A percentile compares a stretch with the other conserved stretches of the same genome.
phyloP scores from a whole-genome alignment of 768 basidiomycete genomes.

The Hirschioporus abietinus region DNA sequence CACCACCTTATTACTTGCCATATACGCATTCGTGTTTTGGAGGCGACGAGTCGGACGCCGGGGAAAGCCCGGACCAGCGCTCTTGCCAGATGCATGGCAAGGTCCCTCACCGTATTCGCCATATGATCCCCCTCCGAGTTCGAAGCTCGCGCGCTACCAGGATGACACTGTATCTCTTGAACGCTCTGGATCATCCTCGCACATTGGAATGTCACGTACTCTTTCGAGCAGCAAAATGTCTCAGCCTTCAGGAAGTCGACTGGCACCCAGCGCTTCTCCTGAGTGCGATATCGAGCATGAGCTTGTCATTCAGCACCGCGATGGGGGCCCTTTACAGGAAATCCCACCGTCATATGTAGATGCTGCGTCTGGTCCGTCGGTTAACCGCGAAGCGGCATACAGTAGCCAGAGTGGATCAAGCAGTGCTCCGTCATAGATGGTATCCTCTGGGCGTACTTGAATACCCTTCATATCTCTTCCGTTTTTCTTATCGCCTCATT shows the following conservation, averaged over 20 bases:
- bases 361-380: background rate
- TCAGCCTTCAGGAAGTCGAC: background rate
- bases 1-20: background rate
- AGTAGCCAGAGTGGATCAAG: too few relatives aligned
- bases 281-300: conserved; percentile 18
- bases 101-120: background rate
- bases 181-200: background rate
- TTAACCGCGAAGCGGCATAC: too few relatives aligned
- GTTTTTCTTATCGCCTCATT: too few relatives aligned
- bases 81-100: background rate
- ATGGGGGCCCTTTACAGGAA: conserved; percentile 34
- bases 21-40: background rate
- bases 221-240: background rate
- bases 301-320: conserved; percentile 35
- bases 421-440: too few relatives aligned
- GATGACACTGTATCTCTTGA: background rate
- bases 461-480: too few relatives aligned
- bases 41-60: background rate
- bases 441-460: too few relatives aligned
- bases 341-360: conserved; percentile 36
- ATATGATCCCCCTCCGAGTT: background rate
- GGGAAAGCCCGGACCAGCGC: background rate
- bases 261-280: background rate
- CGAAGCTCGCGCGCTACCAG: background rate
- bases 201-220: background rate